These are phyloP conservation scores for Peltaster fructicola DNA, from an alignment of 2,329 filamentous ascomycete genomes.

Conservation along the genomic window DNA sequence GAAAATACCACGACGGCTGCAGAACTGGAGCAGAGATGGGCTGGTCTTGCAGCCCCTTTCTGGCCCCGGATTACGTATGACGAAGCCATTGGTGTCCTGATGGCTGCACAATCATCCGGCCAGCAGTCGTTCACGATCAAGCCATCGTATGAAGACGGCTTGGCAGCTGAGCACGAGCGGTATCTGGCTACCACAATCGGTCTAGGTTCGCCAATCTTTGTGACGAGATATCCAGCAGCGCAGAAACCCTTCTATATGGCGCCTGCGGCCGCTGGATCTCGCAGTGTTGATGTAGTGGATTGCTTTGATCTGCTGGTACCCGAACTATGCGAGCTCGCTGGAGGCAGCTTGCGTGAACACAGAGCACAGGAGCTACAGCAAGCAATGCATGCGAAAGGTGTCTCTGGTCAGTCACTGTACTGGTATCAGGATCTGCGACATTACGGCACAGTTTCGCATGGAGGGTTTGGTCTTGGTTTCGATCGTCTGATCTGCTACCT, in stretches of 20 bases:
- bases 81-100: conserved; percentile 53
- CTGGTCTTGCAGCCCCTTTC: conserved; percentile 46
- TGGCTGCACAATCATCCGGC: conserved; percentile 34
- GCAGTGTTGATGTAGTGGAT: conserved; percentile 44
- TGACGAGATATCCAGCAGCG: conserved; percentile 76
- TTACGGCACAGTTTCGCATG: conserved; percentile 83
- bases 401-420: conserved; percentile 36
- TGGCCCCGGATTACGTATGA: conserved; percentile 80
- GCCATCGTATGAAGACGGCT: conserved; percentile 53
- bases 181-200: conserved; percentile 57
- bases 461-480: conserved; percentile 79
- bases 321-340: conserved; percentile 70
- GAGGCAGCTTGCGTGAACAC: conserved; percentile 80
- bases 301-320: conserved; percentile 85
- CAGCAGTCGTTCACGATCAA: conserved; percentile 43
- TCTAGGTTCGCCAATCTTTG: conserved; percentile 56
- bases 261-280: conserved; percentile 24
- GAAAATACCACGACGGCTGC: conserved; percentile 24
- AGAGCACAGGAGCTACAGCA: conserved; percentile 47
- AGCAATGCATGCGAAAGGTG: conserved; percentile 52
- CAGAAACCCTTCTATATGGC: conserved; percentile 91
- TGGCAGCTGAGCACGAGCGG: conserved; percentile 86
- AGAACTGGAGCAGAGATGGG: conserved; percentile 53
- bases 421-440: conserved; percentile 83
- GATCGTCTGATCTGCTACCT: conserved; percentile 75